Conservation (phyloP, 371 early-diverging fungal species). For the Neoconidiobolus thromboides region DNA sequence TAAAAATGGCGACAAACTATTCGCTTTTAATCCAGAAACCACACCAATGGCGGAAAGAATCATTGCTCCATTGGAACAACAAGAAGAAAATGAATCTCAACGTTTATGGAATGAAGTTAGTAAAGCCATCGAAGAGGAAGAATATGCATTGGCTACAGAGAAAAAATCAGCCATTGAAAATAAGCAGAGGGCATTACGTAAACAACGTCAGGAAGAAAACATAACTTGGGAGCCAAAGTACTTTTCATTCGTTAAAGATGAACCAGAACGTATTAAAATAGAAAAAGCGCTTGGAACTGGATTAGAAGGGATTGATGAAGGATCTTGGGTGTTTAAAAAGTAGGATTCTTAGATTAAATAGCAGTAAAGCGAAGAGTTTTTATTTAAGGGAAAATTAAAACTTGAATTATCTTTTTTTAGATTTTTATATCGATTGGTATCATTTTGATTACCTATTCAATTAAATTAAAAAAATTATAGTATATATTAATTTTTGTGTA, state of each 20-base stretch:
- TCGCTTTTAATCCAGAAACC: not conserved
- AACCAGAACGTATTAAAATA: constrained; percentile 2
- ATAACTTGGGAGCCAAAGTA: constrained; percentile 33
- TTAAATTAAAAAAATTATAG: too few relatives aligned
- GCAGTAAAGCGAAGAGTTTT: too few relatives aligned
- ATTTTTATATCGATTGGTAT: too few relatives aligned
- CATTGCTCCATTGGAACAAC: constrained; percentile 30
- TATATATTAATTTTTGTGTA: too few relatives aligned
- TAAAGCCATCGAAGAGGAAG: constrained; percentile 36
- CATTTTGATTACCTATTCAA: too few relatives aligned
- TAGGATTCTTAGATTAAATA: too few relatives aligned
- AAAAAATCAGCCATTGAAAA: constrained; percentile 57
- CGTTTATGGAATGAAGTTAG: constrained; percentile 52
- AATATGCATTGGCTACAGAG: constrained; percentile 42
- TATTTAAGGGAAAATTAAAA: too few relatives aligned
- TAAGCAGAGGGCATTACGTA: constrained; percentile 42
- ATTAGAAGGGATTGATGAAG: not conserved
- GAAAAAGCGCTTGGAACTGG: too few relatives aligned
- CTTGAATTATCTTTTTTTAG: too few relatives aligned
- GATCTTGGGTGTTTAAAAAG: constrained; percentile 3
- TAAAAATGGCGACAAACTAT: not conserved
- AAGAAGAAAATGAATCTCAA: constrained; percentile 44
- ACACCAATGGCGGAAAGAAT: constrained; percentile 19
- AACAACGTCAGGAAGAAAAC: constrained; percentile 32
- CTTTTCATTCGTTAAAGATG: constrained; percentile 25